Conservation (phyloP, 2,329 filamentous ascomycete genomes). For the Phaeomoniella chlamydospora region DNA sequence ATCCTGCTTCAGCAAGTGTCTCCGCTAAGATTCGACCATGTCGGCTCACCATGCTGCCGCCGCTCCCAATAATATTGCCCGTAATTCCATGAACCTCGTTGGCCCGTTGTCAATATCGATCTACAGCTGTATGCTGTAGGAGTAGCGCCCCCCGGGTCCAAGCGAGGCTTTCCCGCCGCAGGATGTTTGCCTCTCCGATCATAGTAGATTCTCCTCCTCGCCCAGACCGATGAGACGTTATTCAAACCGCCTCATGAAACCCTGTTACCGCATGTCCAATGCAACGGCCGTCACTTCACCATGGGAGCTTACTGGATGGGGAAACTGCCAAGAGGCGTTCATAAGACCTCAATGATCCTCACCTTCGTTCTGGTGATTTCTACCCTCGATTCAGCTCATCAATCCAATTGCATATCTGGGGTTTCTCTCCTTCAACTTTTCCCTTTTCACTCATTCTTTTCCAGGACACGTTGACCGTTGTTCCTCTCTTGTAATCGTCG, state of each 20-base stretch:
- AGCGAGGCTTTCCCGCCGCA: too few species aligned
- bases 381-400: conserved; percentile 4
- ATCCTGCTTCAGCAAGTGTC: conserved; percentile 3
- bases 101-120: too few species aligned
- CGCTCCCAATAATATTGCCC: too few species aligned
- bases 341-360: conserved; percentile 4
- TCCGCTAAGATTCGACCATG: background rate
- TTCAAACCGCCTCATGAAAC: background rate
- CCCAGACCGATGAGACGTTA: background rate
- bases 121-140: too few species aligned
- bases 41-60: too few species aligned
- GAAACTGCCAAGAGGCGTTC: conserved; percentile 3
- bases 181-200: background rate
- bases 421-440: conserved; percentile 9
- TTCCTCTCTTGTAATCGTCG: conserved; percentile 3
- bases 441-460: conserved; percentile 7
- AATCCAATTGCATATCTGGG: conserved; percentile 6
- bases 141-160: too few species aligned
- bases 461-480: conserved; percentile 12
- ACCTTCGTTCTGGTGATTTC: conserved; percentile 5
- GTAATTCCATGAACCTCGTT: too few species aligned
- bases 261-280: conserved; percentile 2
- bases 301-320: background rate
- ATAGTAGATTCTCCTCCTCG: background rate
- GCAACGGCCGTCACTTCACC: background rate